Percentiles rank a stretch among this genome's conserved stretches.
Conservation (phyloP, 345 rosid species). For the Hirschfeldia incana region DNA sequence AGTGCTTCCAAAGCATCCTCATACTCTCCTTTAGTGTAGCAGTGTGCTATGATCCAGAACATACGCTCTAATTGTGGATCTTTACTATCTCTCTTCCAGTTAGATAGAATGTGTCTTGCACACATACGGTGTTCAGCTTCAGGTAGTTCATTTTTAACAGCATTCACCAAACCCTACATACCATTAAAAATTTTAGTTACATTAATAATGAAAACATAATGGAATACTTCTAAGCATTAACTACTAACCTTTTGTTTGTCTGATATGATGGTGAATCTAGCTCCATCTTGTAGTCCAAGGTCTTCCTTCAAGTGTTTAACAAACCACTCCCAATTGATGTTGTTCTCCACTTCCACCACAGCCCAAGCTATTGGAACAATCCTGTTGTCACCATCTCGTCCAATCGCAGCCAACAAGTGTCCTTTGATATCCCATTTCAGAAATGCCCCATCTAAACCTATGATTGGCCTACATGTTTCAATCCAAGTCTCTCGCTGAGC, state of each 20-base stretch:
- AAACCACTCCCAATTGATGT: no score
- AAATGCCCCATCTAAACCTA: neutral
- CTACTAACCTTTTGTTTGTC: neutral
- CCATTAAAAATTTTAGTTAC: neutral
- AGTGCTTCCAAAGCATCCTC: neutral
- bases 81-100: neutral
- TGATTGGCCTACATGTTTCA: neutral
- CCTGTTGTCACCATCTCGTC: neutral
- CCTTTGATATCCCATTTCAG: neutral
- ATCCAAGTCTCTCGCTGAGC: neutral
- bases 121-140: no score
- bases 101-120: neutral
- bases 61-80: neutral
- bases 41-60: neutral
- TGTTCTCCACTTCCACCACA: neutral
- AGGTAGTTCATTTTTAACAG: neutral
- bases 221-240: no score
- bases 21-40: neutral
- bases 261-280: neutral
- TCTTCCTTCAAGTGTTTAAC: neutral
- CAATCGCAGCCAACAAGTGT: neutral
- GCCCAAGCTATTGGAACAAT: neutral
- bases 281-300: neutral
- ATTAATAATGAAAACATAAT: no score
- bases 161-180: neutral